Conservation (phyloP, 257 asterid species). For the Solanum arcanum region DNA sequence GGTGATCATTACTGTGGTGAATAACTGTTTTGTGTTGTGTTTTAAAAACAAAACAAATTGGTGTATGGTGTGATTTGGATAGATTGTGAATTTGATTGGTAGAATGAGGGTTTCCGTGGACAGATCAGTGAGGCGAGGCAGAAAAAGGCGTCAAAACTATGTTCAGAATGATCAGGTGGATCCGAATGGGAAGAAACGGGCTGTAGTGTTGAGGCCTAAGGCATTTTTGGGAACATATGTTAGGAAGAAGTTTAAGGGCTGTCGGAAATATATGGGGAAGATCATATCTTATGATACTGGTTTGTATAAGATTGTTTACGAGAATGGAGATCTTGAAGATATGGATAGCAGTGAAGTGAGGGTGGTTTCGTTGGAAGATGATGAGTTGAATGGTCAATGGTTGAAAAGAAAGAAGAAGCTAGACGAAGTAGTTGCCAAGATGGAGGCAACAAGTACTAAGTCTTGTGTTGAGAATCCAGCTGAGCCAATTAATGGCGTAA, state of each 20-base stretch:
- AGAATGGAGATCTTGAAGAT: constrained; percentile 76
- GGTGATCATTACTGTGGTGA: background rate
- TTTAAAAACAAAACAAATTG: background rate
- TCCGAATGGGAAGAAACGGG: constrained; percentile 30
- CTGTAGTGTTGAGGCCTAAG: constrained; percentile 26
- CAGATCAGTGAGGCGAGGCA: constrained; percentile 38
- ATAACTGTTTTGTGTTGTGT: background rate
- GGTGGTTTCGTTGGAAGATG: constrained; percentile 36
- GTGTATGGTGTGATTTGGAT: constrained; percentile 13
- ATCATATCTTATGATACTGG: constrained; percentile 42
- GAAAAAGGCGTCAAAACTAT: constrained; percentile 51
- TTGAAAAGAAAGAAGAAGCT: constrained; percentile 33
- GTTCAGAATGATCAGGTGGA: constrained; percentile 27
- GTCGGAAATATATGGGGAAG: constrained; percentile 54
- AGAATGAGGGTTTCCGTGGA: constrained; percentile 32
- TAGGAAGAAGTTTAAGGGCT: constrained; percentile 53
- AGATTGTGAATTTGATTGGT: background rate
- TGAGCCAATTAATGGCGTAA: background rate
- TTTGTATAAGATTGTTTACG: constrained; percentile 54
- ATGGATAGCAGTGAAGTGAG: constrained; percentile 43
- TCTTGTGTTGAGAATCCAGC: background rate
- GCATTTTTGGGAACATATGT: constrained; percentile 54
- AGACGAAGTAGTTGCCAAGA: constrained; percentile 23
- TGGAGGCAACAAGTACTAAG: background rate
- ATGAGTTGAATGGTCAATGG: constrained; percentile 44